Evolutionary conservation across 345 rosid genomes (phyloP).

Genomic region (Viola odorata): DNA sequence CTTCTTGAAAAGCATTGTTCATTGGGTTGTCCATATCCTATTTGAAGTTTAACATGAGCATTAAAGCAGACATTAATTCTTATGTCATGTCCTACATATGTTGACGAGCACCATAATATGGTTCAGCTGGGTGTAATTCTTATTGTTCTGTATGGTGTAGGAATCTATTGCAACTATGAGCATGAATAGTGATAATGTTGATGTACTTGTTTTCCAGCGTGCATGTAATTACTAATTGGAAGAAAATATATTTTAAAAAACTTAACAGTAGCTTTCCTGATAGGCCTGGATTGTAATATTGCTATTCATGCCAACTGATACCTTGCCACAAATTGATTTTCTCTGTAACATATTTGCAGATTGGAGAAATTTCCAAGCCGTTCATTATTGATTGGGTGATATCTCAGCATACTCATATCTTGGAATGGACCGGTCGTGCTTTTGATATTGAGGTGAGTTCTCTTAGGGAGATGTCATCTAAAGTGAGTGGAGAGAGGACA

Average conservation of each 20-base stretch:
- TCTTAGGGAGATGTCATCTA: constrained; percentile 2
- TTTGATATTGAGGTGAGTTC: constrained; percentile 81
- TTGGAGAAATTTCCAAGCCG: constrained; percentile 62
- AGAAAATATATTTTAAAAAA: too few species aligned
- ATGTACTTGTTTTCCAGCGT: too few species aligned
- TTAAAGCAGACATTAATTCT: too few species aligned
- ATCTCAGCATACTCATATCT: constrained; percentile 76
- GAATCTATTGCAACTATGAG: too few species aligned
- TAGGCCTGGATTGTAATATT: neutral
- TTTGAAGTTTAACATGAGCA: too few species aligned
- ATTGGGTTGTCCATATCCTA: too few species aligned
- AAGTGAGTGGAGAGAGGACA: neutral
- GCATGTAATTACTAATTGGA: too few species aligned
- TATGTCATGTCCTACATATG: neutral
- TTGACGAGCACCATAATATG: neutral
- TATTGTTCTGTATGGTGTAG: too few species aligned
- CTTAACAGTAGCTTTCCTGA: too few species aligned
- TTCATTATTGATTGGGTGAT: constrained; percentile 95
- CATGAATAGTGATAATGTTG: too few species aligned
- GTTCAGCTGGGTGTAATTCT: too few species aligned
- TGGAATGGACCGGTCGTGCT: constrained; percentile 93
- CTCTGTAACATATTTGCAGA: constrained; percentile 40
- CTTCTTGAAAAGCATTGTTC: too few species aligned
- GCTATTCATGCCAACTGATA: neutral
- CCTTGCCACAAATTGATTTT: constrained; percentile 4